Evolutionary conservation across 805 yeast genomes (phyloP).

Genomic region (Kuraishia capsulata): DNA sequence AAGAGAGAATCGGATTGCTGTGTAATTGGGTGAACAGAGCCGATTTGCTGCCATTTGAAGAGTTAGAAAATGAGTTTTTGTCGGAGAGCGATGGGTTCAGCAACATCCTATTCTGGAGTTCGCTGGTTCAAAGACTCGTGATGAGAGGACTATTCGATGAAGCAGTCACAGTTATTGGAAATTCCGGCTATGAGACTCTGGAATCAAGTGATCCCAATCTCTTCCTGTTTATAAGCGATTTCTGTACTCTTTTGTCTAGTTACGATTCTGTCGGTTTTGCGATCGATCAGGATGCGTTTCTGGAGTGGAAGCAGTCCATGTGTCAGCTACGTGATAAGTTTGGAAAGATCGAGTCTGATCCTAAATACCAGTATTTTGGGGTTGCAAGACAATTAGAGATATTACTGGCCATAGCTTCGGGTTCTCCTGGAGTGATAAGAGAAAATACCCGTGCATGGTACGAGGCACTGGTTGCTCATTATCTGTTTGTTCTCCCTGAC

Average conservation of each 20-base stretch:
- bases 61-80: constrained; percentile 13
- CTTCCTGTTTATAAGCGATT: constrained; percentile 29
- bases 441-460: constrained; percentile 55
- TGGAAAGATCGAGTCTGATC: constrained; percentile 2
- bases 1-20: constrained; percentile 33
- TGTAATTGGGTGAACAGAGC: constrained; percentile 61
- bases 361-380: constrained; percentile 17
- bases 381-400: constrained; percentile 29
- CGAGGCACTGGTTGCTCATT: constrained; percentile 38
- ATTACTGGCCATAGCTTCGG: constrained; percentile 34
- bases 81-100: constrained; percentile 23
- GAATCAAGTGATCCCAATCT: constrained; percentile 17
- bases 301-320: constrained; percentile 40
- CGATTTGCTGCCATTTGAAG: constrained; percentile 56
- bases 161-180: constrained; percentile 38
- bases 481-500: constrained; percentile 50
- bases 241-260: constrained; percentile 26
- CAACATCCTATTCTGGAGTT: constrained; percentile 53
- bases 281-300: constrained; percentile 29
- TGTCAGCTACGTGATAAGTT: constrained; percentile 40
- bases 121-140: constrained; percentile 43
- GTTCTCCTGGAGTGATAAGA: constrained; percentile 38
- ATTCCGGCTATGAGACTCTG: constrained; percentile 33
- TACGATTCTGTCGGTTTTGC: constrained; percentile 26
- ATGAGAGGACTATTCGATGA: constrained; percentile 53